Conservation (phyloP, 75 land plant species). For the Chamaecyparis obtusa region DNA sequence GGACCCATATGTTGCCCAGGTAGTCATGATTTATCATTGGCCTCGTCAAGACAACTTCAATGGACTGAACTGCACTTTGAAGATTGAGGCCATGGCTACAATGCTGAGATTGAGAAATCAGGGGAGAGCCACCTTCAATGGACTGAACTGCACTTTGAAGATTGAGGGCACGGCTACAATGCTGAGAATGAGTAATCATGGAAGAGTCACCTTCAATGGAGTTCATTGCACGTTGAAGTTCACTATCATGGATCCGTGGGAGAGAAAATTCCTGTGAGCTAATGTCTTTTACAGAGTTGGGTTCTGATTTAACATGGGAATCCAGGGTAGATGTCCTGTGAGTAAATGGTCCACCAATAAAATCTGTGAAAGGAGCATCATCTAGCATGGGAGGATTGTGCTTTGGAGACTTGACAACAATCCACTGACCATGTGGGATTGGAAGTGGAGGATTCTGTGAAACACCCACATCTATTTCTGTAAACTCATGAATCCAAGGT, state of each 20-base stretch:
- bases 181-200: neutral
- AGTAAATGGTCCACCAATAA: neutral
- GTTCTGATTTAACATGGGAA: neutral
- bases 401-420: constrained; percentile 5
- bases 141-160: too few relatives aligned
- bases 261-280: neutral
- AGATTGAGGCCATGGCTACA: too few relatives aligned
- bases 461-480: neutral
- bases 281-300: neutral
- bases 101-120: too few relatives aligned
- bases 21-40: neutral
- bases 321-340: neutral
- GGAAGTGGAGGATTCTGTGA: neutral
- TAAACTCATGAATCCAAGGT: neutral
- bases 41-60: too few relatives aligned
- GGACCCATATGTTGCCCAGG: neutral
- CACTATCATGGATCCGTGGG: neutral
- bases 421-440: neutral
- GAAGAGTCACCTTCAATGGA: neutral
- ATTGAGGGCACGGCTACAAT: neutral
- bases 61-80: too few relatives aligned
- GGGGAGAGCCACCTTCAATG: too few relatives aligned
- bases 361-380: neutral
- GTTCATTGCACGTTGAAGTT: too few relatives aligned
- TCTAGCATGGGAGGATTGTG: neutral